These are phyloP conservation scores for Neonothopanus nambi DNA, from an alignment of 1,284 basidiomycete species.

Conservation along the genomic window DNA sequence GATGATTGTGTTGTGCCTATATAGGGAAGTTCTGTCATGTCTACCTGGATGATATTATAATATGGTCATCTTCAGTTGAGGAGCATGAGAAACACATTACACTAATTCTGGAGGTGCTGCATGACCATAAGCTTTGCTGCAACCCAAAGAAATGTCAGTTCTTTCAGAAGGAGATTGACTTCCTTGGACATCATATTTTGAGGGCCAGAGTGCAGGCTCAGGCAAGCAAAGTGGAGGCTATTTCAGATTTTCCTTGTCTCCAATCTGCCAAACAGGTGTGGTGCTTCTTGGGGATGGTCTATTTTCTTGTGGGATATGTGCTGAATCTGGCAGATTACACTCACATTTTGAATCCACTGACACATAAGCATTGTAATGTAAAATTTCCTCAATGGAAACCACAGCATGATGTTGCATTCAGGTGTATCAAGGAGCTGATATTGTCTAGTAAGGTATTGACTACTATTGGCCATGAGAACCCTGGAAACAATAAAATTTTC, in stretches of 20 bases:
- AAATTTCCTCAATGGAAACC: not conserved
- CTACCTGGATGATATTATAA: conserved; percentile 34
- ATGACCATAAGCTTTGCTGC: conserved; percentile 25
- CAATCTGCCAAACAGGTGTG: not conserved
- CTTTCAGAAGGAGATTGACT: conserved; percentile 16
- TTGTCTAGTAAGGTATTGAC: conserved; percentile 20
- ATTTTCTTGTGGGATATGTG: no score
- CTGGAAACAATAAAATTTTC: conserved; percentile 30
- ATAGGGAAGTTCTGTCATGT: conserved; percentile 18
- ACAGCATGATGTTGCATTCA: not conserved
- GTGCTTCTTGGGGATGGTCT: not conserved
- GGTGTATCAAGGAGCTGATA: conserved; percentile 9
- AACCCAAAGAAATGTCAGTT: conserved; percentile 27
- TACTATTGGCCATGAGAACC: conserved; percentile 23
- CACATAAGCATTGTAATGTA: no score
- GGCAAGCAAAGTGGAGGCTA: not conserved
- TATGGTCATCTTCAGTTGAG: conserved; percentile 32
- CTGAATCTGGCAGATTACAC: not conserved
- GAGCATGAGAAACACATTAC: conserved; percentile 34
- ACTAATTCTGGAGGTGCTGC: conserved; percentile 24
- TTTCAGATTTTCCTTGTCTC: not conserved
- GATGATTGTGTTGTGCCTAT: conserved; percentile 24
- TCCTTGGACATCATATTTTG: conserved; percentile 27
- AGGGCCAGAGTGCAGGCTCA: not conserved
- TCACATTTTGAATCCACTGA: no score